A percentile compares a stretch with the other conserved stretches of the same genome.
These are phyloP conservation scores for Chrysoporthe puriensis DNA, from an alignment of 2,329 filamentous ascomycete species.

Conservation along the genomic window DNA sequence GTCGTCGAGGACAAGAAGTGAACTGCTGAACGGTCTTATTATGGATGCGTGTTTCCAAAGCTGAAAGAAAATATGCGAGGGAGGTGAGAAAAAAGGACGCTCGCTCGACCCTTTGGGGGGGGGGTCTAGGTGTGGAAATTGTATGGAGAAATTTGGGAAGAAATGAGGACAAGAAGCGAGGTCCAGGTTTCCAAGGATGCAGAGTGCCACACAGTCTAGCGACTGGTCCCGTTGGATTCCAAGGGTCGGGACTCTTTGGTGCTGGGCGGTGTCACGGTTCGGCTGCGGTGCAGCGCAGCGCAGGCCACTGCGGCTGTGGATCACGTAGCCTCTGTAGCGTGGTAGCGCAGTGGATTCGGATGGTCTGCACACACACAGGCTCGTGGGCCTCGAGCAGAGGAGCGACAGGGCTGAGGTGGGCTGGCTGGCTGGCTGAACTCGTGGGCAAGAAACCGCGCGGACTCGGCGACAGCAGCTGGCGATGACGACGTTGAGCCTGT, in stretches of 20 bases:
- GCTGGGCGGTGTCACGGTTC: constrained; percentile 10
- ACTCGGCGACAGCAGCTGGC: neutral
- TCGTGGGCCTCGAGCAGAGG: neutral
- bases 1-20: neutral
- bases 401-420: constrained; percentile 1
- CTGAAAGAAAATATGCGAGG: constrained; percentile 25
- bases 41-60: constrained; percentile 24
- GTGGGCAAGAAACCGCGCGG: constrained; percentile 6
- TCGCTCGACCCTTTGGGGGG: constrained; percentile 23
- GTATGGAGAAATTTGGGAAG: constrained; percentile 30
- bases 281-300: constrained; percentile 1
- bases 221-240: constrained; percentile 12
- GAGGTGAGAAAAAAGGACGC: constrained; percentile 35
- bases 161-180: constrained; percentile 34
- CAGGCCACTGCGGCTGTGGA: constrained; percentile 9
- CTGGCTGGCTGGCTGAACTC: neutral
- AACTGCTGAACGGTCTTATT: constrained; percentile 26
- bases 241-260: neutral
- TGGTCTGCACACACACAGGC: constrained; percentile 12
- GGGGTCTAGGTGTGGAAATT: constrained; percentile 32
- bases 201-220: constrained; percentile 24
- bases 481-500: neutral
- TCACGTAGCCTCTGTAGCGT: constrained; percentile 12
- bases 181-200: constrained; percentile 27
- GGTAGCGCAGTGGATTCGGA: constrained; percentile 11